Evolutionary conservation across 106 monocot genomes (phyloP), one percentile per base, ranked within the genome.

Genomic region (Acorus gramineus): DNA sequence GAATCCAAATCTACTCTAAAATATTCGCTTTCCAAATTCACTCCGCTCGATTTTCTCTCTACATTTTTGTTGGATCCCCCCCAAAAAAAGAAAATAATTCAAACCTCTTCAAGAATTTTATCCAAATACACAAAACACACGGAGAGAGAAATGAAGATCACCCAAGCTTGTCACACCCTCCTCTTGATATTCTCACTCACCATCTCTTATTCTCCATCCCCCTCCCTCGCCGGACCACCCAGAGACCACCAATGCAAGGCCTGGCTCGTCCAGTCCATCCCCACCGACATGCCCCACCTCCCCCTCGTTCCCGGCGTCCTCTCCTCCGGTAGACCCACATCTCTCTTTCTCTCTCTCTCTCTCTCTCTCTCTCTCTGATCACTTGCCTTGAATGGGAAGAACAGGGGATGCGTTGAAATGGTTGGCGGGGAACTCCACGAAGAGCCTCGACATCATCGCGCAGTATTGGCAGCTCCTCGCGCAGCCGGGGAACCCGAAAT

Each of bases 381-480:
- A 13, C 53, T 55, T n/a, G 5, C 4, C 42, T 70, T 12, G 43
- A 10, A 8, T 42, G 8, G 11, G 4, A 28, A 28, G 28, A 2
- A 9, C 66, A 94, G 93, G 75, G 45, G 90, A 95, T 3, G 90
- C 90, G 69, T 56, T 95, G 4, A 51, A 62, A 57, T 95, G 94
- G 90, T 50, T 95, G 73, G 90, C 94, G 7, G 90, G 90, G 64
- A 95, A 95, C 53, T 65, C 94, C 3, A 90, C 84, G 43, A 49
- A 70, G 80, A 80, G 49, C 47, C 70, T 95, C 66, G 94, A 90
- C 62, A 60, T 95, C 9, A 71, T 87, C 4, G 95, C 76, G 48
- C 95, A 96, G 75, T 96, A 96, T 59, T 96, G 95, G 95, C 80
- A 96, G 80, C 71, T 96, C 10, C 44, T 90, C 54, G 78, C 90